Evolutionary conservation across 2,329 filamentous ascomycete species (phyloP), one percentile per base, ranked within the genome.

Genomic region (Cryphonectria japonica): DNA sequence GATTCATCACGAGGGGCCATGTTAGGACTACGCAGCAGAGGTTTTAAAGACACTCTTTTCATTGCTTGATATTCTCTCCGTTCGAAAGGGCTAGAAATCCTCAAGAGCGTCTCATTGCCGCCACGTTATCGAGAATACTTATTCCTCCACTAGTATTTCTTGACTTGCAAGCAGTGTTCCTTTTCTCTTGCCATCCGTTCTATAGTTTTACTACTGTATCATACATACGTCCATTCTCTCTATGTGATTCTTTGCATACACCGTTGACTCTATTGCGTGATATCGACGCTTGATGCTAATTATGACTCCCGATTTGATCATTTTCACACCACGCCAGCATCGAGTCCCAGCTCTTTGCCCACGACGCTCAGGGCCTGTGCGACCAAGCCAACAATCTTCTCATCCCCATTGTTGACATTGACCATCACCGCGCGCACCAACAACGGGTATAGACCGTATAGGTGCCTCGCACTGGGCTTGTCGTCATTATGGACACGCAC

Each of bases 381-480:
- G 13, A 93, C 79, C 73, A 91, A 82, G 54, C 81, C 81, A 73
- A 88, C 78, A 7, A 93, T 85, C 76, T 88, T 85, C 54, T 85
- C 85, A 77, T 94, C 92, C 3, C 88, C 88, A 8, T 84, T 80
- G 8, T 82, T 81, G 0, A 84, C 87, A 39, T 89, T 88, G 66
- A 87, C 87, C 73, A 85, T 83, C 3, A 89, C 82, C 2, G 91
- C 92, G 74, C 87, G 86, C 26, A 92, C 86, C 66, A 97, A 79
- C 66, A 98, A 83, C 9, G 94, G 93, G 79, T 97, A 97, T 73
- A 99, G 80, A 77, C 92, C 87, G 74, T 93, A 85, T 43, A 98
- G 82, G 81, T 98, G 95, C 78, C 92, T 94, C 77, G 89, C 89
- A 19, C 82, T 83, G 19, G 65, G 69, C 29, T 29, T 66, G 72